Evolutionary conservation across 208 protist genomes (phyloP), one percentile per base, ranked within the genome.

Genomic region (Sergeia podlipaevii): DNA sequence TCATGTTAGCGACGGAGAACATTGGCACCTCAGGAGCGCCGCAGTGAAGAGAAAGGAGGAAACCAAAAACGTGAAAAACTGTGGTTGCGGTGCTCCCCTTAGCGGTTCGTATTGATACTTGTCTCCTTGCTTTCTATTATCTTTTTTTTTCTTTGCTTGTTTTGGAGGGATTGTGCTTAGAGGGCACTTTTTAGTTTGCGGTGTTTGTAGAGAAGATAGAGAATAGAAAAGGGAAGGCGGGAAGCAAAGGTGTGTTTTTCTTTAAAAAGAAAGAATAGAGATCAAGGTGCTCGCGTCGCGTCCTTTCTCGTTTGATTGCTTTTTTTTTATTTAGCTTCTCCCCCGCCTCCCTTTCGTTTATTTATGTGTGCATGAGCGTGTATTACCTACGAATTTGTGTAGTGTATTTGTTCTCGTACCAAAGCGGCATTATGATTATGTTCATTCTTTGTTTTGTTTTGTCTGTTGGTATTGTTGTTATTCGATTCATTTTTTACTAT

Each of bases 1-100:
- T 88, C 27, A 73, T 91, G 56, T 42, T 76, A 10, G 51, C 63
- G 37, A 74, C 66, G 46, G 65, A 70, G 30, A 24, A 41, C 8
- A 46, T 8, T 24, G 55, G 4, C 30, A 4, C 8, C 15, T 20
- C 7, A 15, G 36, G 7, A 47, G 34, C 4, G 34, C 4, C 20
- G n/a, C 10, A 50, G 26, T 36, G 20, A 51, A 30, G 60, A 21
- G 39, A 60, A 8, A 65, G n/a, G n/a, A n/a, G n/a, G n/a, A n/a
- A n/a, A n/a, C n/a, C 11, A 54, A 13, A 26, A 59, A 24, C 41
- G 18, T n/a, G 45, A 59, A 21, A 59, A 60, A 17, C 13, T n/a
- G 34, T n/a, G n/a, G n/a, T n/a, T n/a, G n/a, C n/a, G n/a, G n/a
- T n/a, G n/a, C n/a, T n/a, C n/a, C n/a, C n/a, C n/a, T n/a, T n/a